Conservation (phyloP, 139 green algal species). For the Chlamydomonas incerta region DNA sequence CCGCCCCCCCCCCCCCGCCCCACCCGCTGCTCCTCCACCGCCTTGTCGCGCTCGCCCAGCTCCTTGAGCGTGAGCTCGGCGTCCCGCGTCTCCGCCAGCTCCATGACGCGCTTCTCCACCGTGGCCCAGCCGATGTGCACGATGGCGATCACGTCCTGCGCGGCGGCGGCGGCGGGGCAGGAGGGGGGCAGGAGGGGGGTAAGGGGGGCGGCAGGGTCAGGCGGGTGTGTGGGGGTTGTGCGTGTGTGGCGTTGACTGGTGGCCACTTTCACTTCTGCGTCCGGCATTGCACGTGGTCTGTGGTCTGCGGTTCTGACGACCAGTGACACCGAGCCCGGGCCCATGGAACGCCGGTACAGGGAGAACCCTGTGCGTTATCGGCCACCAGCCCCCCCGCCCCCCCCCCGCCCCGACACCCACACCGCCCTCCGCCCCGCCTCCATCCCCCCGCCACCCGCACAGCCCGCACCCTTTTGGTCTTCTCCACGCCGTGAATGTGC, state of each 20-base stretch:
- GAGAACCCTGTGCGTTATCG: too few relatives aligned
- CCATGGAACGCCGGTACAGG: too few relatives aligned
- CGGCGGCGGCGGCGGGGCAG: background rate
- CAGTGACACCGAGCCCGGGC: too few relatives aligned
- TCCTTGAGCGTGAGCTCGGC: constrained; percentile 41
- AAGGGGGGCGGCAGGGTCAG: background rate
- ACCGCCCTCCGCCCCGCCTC: background rate
- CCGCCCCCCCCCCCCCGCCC: background rate
- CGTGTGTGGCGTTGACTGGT: background rate
- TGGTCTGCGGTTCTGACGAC: too few relatives aligned
- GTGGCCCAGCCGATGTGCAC: constrained; percentile 95
- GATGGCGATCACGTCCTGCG: constrained; percentile 71
- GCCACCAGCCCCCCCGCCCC: too few relatives aligned
- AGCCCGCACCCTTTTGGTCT: constrained; percentile 73
- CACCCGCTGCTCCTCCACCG: constrained; percentile 26
- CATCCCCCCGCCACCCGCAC: background rate
- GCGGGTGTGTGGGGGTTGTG: background rate
- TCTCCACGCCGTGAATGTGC: constrained; percentile 91
- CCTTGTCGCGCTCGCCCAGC: constrained; percentile 35
- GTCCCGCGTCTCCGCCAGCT: constrained; percentile 75
- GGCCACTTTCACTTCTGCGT: too few relatives aligned
- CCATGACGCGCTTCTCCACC: constrained; percentile 84
- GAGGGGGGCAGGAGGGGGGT: background rate
- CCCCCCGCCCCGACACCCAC: too few relatives aligned
- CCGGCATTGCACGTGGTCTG: too few relatives aligned